Evolutionary conservation across 2,329 filamentous ascomycete genomes (phyloP), one percentile per base, ranked within the genome.

Genomic region (Neurospora crassa): DNA sequence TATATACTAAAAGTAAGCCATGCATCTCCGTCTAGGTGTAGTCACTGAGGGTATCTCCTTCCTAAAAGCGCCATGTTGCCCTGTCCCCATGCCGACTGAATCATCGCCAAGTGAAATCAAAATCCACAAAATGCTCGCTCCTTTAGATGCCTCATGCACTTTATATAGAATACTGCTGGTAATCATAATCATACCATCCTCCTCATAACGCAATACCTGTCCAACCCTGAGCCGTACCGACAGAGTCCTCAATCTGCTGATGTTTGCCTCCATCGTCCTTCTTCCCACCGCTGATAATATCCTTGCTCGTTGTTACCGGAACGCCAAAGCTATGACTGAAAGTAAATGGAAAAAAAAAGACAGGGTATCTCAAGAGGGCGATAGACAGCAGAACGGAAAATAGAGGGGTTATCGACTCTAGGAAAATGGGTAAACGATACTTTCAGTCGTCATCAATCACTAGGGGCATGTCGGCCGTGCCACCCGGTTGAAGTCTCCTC

Each of bases 341-440:
- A 67, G 29, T 16, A 45, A 41, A 68, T 70, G 45, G 40, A 40
- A 14, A 47, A 37, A 37, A 37, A 37, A 37, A 37, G 34, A 42
- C 42, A 12, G 20, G 71, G 68, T 72, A 72, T 63, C 53, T 63
- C 53, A 69, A 75, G 71, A 75, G 73, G 73, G 20, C 45, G 69
- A 8, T 2, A 68, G 71, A 71, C 70, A 73, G 73, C 63, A 70
- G 69, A 53, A 68, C 71, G 70, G 69, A 67, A 59, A 67, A 53
- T 71, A 37, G 41, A 11, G 45, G 18, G n/a, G 37, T 11, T 53
- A 63, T 40, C 43, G 18, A 42, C 53, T 63, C 24, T 63, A 63
- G 53, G 24, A 63, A 63, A 63, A 63, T 16, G 24, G 53, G 53
- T 29, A 16, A 63, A 63, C 24, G 24, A 63, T 63, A 63, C 53